phyloP scores from a whole-genome alignment of 345 rosid genomes.

The Salix brachista region DNA sequence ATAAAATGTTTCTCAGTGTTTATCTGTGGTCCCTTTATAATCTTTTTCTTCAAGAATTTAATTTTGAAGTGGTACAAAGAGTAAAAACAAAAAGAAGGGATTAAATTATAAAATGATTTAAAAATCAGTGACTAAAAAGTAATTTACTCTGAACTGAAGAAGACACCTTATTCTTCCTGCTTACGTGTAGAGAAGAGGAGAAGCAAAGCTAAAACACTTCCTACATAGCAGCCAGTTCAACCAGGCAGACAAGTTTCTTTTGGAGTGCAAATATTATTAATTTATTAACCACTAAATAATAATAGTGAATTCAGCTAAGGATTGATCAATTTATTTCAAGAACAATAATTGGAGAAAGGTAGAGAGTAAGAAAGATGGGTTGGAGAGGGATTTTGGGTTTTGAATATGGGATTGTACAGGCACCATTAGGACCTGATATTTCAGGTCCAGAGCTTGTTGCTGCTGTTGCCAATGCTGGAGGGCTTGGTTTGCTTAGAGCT shows the following conservation, averaged over 20 bases:
- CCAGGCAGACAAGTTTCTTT: neutral
- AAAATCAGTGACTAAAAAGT: too few species aligned
- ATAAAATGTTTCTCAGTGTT: too few species aligned
- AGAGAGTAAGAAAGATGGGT: conserved; percentile 38
- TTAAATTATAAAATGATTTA: too few species aligned
- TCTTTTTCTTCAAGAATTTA: too few species aligned
- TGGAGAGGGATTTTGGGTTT: conserved; percentile 83
- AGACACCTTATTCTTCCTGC: too few species aligned
- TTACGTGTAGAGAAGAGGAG: too few species aligned
- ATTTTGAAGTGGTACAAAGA: too few species aligned
- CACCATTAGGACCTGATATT: conserved; percentile 86
- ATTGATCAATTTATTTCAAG: neutral
- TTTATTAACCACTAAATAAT: neutral
- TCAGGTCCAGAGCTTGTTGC: conserved; percentile 89
- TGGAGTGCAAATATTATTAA: neutral
- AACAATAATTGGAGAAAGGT: neutral
- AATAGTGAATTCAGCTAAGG: neutral
- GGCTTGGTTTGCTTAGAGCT: conserved; percentile 73
- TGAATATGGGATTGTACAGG: conserved; percentile 73
- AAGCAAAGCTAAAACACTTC: neutral
- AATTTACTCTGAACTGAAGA: too few species aligned
- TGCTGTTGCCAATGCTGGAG: conserved; percentile 87
- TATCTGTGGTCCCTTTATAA: too few species aligned
- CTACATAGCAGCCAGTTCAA: neutral
- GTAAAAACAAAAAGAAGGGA: too few species aligned